phyloP scores from a whole-genome alignment of 148 eudicot species.

The Heliamphora exappendiculata region DNA sequence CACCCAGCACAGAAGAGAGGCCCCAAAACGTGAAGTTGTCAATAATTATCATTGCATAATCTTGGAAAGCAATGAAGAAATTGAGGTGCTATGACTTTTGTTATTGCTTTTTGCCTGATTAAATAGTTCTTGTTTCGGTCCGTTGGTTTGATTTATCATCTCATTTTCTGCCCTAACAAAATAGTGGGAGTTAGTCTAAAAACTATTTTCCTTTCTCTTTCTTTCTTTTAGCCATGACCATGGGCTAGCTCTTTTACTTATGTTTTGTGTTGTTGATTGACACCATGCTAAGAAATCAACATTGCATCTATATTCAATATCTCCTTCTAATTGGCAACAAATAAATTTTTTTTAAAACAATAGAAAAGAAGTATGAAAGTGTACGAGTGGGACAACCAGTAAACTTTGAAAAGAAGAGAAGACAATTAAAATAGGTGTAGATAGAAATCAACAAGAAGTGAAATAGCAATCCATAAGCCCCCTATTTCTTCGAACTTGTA shows the following conservation, averaged over 20 bases:
- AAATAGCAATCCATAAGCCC: no score
- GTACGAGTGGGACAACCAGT: no score
- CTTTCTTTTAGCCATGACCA: neutral
- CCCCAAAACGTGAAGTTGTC: neutral
- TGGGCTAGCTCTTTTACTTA: neutral
- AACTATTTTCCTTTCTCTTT: neutral
- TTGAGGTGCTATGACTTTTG: slow-evolving; percentile 7
- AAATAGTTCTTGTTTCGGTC: neutral
- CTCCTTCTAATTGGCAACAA: no score
- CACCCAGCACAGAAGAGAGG: neutral
- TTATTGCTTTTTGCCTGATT: neutral
- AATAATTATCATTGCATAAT: neutral
- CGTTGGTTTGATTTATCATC: neutral
- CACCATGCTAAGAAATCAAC: neutral
- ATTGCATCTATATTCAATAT: no score
- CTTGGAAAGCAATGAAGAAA: slow-evolving; percentile 6
- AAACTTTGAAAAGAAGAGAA: no score
- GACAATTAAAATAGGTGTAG: no score
- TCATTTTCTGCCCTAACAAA: neutral
- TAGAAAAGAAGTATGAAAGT: no score
- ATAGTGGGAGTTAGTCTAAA: neutral
- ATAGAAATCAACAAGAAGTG: no score
- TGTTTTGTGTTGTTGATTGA: neutral
- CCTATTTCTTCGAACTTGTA: no score
- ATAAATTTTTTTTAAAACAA: no score